Percentiles rank a stretch among this genome's conserved stretches.
phyloP scores from a whole-genome alignment of 306 rosid species.

The Lagenaria siceraria region DNA sequence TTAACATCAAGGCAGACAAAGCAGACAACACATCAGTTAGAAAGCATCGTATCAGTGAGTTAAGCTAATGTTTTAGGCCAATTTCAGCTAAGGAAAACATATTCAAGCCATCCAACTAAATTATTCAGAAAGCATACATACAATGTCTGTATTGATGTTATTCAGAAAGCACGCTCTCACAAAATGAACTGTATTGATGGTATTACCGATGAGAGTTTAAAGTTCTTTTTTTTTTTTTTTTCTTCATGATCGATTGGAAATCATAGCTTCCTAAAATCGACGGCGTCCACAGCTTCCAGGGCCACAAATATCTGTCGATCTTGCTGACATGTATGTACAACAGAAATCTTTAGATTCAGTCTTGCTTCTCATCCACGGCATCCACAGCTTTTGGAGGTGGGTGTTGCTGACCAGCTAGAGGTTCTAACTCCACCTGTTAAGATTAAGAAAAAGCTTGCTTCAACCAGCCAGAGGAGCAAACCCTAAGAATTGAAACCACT shows the following conservation, averaged over 20 bases:
- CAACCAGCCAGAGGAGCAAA: not conserved
- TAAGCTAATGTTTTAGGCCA: not conserved
- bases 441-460: not conserved
- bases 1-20: not conserved
- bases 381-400: conserved; percentile 19
- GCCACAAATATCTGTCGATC: not conserved
- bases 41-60: not conserved
- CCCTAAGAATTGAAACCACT: not conserved
- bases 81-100: not conserved
- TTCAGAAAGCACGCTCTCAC: not conserved
- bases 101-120: conserved; percentile 2
- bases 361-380: conserved; percentile 36
- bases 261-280: not conserved
- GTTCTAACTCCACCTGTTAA: conserved; percentile 31
- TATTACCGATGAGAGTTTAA: not conserved
- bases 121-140: not conserved
- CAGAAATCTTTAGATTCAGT: conserved; percentile 19
- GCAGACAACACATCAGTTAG: not conserved
- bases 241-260: not conserved
- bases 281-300: not conserved
- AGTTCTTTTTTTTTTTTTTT: not conserved
- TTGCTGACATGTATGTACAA: not conserved
- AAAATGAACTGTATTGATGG: not conserved
- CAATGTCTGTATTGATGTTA: not conserved
- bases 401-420: conserved; percentile 22